These are phyloP conservation scores for Debaryomyces psychrophilus DNA, from an alignment of 1,139 yeast genomes.

Conservation along the genomic window DNA sequence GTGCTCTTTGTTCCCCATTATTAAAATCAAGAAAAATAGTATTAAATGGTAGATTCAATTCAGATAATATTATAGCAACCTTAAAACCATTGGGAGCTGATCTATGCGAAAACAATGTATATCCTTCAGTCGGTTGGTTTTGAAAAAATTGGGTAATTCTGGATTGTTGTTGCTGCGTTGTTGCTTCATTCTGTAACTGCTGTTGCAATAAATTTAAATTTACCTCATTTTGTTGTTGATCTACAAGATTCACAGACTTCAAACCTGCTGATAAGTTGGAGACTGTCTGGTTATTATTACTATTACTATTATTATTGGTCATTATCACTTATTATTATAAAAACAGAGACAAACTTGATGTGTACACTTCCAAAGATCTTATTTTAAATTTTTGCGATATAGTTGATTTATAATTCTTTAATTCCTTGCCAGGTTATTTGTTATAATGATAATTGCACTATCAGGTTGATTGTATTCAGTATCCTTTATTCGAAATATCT, in stretches of 20 bases:
- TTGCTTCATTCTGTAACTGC: conserved; percentile 41
- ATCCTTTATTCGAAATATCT: background rate
- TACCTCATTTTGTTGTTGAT: conserved; percentile 47
- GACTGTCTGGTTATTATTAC: conserved; percentile 29
- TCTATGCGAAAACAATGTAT: conserved; percentile 84
- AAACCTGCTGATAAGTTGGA: conserved; percentile 56
- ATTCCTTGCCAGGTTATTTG: background rate
- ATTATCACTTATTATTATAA: background rate
- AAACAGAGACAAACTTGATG: background rate
- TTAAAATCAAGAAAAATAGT: conserved; percentile 89
- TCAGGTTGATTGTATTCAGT: background rate
- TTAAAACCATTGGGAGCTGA: conserved; percentile 97
- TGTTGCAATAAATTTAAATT: conserved; percentile 46
- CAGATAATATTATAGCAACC: conserved; percentile 88
- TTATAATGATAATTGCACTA: background rate
- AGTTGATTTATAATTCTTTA: background rate
- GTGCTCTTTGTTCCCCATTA: conserved; percentile 88
- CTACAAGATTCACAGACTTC: conserved; percentile 45
- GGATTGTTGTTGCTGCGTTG: conserved; percentile 44
- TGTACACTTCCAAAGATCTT: background rate
- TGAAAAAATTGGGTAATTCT: conserved; percentile 76
- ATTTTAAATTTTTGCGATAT: conserved; percentile 7
- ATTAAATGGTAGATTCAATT: conserved; percentile 75
- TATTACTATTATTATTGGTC: conserved; percentile 14
- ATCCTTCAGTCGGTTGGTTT: conserved; percentile 82